phyloP scores from a whole-genome alignment of 129 eudicot species.

The Ambrosia artemisiifolia region DNA sequence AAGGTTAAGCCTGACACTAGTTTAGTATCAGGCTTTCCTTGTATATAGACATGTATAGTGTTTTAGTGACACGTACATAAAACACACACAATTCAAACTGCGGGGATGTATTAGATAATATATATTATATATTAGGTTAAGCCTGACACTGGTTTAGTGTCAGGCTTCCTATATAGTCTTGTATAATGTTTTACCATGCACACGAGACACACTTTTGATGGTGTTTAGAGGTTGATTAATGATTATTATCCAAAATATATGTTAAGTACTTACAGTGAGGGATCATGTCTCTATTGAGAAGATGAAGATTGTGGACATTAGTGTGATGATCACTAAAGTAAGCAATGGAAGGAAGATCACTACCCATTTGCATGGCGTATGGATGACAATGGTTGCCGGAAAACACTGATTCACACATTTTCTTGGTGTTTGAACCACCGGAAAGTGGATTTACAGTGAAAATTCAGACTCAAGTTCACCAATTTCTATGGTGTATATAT shows the following conservation, averaged over 20 bases:
- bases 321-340: conserved; percentile 37
- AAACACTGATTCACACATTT: conserved; percentile 13
- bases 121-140: no score
- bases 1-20: no score
- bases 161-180: no score
- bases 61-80: no score
- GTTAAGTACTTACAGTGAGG: conserved; percentile 36
- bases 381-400: conserved; percentile 1
- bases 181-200: no score
- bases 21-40: no score
- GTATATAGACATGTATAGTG: no score
- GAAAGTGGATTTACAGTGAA: not conserved
- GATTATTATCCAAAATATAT: not conserved
- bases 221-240: not conserved
- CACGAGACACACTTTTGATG: not conserved
- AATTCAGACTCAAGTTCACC: conserved; percentile 3
- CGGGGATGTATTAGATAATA: no score
- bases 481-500: conserved; percentile 1
- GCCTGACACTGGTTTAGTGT: no score
- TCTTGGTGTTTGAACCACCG: not conserved
- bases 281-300: conserved; percentile 55
- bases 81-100: no score
- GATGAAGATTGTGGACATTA: conserved; percentile 52
- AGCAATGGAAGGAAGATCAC: conserved; percentile 61
- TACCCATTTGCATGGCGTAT: conserved; percentile 31